Evolutionary conservation across 768 basidiomycete genomes (phyloP).

Genomic region (Suillus sp.): DNA sequence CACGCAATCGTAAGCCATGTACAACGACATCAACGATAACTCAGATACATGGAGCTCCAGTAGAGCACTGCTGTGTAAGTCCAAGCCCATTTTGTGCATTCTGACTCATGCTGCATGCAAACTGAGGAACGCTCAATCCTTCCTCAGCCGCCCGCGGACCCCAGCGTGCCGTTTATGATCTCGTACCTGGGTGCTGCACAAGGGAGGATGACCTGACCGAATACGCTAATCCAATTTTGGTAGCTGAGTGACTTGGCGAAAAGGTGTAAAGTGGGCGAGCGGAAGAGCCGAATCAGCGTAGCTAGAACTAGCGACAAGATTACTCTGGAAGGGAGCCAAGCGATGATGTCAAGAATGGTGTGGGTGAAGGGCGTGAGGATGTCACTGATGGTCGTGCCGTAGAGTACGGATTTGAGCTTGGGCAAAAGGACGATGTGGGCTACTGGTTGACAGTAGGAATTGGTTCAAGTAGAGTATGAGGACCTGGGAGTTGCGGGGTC

Average conservation of each 20-base stretch:
- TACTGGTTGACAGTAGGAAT: constrained; percentile 62
- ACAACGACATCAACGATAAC: no score
- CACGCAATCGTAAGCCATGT: no score
- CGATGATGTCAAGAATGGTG: constrained; percentile 86
- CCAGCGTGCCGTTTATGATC: constrained; percentile 88
- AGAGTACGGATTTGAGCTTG: constrained; percentile 62
- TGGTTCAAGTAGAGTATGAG: no score
- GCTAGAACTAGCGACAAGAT: constrained; percentile 83
- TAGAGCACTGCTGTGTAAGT: no score
- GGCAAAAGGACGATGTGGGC: no score
- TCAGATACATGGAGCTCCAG: no score
- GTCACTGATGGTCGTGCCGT: constrained; percentile 98
- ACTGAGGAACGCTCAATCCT: constrained; percentile 64
- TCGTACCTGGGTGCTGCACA: constrained; percentile 98
- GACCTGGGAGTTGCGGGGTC: no score
- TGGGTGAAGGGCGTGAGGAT: no score
- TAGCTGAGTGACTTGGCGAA: constrained; percentile 91
- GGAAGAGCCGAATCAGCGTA: constrained; percentile 86
- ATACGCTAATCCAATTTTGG: constrained; percentile 86
- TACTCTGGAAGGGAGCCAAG: constrained; percentile 96
- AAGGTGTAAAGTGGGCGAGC: constrained; percentile 77
- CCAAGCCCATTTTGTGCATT: no score
- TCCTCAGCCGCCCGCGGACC: constrained; percentile 89
- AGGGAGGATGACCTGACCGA: constrained; percentile 86
- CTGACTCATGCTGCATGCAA: no score